phyloP scores from a whole-genome alignment of 106 monocot species.

The Dioscorea dumetorum region DNA sequence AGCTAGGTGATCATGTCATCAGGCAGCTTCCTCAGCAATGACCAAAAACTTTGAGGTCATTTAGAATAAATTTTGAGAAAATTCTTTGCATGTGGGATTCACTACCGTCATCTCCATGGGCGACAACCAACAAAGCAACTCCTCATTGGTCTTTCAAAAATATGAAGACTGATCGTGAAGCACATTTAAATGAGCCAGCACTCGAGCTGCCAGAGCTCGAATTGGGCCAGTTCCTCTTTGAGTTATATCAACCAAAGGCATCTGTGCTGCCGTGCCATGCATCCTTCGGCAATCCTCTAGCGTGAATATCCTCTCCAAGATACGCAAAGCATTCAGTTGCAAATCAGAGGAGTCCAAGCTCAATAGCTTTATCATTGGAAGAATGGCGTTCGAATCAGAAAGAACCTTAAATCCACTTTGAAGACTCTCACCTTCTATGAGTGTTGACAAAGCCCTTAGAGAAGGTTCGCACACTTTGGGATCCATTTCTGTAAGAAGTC shows the following conservation, averaged over 20 bases:
- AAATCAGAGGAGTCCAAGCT: conserved; percentile 8
- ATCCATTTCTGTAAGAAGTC: conserved; percentile 16
- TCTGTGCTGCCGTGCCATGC: conserved; percentile 26
- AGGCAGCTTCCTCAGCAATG: too few relatives aligned
- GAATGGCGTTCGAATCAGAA: conserved; percentile 5
- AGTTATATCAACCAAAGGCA: conserved; percentile 28
- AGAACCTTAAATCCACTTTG: conserved; percentile 21
- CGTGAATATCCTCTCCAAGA: conserved; percentile 27
- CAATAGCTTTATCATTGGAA: conserved; percentile 13
- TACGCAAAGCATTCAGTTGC: conserved; percentile 9
- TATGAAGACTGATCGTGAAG: conserved; percentile 32
- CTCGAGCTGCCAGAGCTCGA: conserved; percentile 23
- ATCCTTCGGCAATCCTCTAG: conserved; percentile 22
- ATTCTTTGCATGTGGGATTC: too few relatives aligned
- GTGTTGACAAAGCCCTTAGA: conserved; percentile 22
- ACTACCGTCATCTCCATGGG: too few relatives aligned
- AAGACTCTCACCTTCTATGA: conserved; percentile 19
- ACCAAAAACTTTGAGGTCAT: too few relatives aligned
- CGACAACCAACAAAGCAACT: too few relatives aligned
- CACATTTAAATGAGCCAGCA: conserved; percentile 28
- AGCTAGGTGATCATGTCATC: too few relatives aligned
- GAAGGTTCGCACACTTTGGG: conserved; percentile 11
- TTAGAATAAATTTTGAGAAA: too few relatives aligned
- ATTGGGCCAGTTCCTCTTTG: conserved; percentile 15
- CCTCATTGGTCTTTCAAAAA: conserved; percentile 5